These are phyloP conservation scores for Lumnitzera racemosa DNA, from an alignment of 345 rosid genomes.

Conservation along the genomic window DNA sequence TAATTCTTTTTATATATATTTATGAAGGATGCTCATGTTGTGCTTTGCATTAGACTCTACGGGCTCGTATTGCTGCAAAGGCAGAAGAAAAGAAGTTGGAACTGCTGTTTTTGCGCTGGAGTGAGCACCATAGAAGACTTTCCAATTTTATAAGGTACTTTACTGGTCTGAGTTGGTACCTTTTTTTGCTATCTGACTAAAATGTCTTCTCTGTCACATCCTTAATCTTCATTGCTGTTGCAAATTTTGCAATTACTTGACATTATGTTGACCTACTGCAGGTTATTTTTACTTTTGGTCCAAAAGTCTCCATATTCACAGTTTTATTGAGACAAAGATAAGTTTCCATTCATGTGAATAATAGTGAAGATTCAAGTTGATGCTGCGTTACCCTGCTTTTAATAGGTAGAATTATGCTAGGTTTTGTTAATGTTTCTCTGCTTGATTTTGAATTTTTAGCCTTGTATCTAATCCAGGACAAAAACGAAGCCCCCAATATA, in stretches of 20 bases:
- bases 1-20: not conserved
- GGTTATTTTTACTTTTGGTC: constrained; percentile 99
- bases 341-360: constrained; percentile 81
- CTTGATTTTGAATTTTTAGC: constrained; percentile 18
- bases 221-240: constrained; percentile 1
- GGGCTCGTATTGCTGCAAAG: constrained; percentile 91
- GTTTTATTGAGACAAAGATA: constrained; percentile 84
- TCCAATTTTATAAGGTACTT: constrained; percentile 83
- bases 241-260: not conserved
- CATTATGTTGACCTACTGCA: constrained; percentile 33
- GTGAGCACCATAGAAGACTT: constrained; percentile 87
- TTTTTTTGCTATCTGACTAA: not conserved
- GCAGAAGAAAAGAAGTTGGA: constrained; percentile 97
- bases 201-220: not conserved
- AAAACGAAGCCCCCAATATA: constrained; percentile 82
- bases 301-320: constrained; percentile 97
- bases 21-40: not conserved
- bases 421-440: constrained; percentile 5
- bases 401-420: constrained; percentile 22
- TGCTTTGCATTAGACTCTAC: constrained; percentile 48
- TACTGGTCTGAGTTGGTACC: not conserved
- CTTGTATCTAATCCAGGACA: constrained; percentile 54
- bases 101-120: constrained; percentile 92
- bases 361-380: constrained; percentile 41
- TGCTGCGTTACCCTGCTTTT: constrained; percentile 22